These are phyloP conservation scores for Didymellaceae sp. DNA, from an alignment of 2,329 filamentous ascomycete genomes.

Conservation along the genomic window DNA sequence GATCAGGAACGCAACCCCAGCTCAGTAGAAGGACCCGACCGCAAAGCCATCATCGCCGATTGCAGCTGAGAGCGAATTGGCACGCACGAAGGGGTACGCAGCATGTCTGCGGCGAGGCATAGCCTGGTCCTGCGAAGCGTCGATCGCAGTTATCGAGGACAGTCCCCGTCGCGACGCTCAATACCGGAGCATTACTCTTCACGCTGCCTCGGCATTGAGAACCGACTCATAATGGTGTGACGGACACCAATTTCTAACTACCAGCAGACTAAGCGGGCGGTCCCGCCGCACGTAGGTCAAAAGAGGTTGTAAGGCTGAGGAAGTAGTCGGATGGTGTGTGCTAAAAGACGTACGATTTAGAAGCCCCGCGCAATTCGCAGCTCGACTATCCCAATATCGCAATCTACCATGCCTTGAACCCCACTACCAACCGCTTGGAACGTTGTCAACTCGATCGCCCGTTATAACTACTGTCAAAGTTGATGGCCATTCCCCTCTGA, in stretches of 20 bases:
- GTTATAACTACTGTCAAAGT: too few relatives aligned
- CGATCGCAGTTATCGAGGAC: not conserved
- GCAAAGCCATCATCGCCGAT: slow-evolving; percentile 5
- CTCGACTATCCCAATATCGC: too few relatives aligned
- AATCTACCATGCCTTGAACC: too few relatives aligned
- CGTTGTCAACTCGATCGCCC: too few relatives aligned
- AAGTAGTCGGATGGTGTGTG: not conserved
- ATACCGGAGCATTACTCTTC: not conserved
- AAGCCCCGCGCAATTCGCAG: not conserved
- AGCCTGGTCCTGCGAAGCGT: not conserved
- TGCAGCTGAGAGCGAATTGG: not conserved
- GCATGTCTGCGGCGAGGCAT: slow-evolving; percentile 1
- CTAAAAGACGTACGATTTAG: not conserved
- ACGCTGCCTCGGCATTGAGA: not conserved
- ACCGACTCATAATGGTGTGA: slow-evolving; percentile 8
- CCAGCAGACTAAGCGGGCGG: slow-evolving; percentile 19
- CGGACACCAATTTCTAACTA: slow-evolving; percentile 9
- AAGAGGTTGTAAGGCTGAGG: slow-evolving; percentile 19
- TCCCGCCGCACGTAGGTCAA: slow-evolving; percentile 18
- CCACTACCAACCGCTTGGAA: too few relatives aligned
- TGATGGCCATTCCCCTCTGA: too few relatives aligned
- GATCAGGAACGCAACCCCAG: slow-evolving; percentile 16
- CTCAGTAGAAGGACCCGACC: slow-evolving; percentile 1
- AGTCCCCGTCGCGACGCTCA: not conserved
- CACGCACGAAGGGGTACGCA: not conserved